Conservation (phyloP, 169 alveolate species). For the Miamiensis avidus region DNA sequence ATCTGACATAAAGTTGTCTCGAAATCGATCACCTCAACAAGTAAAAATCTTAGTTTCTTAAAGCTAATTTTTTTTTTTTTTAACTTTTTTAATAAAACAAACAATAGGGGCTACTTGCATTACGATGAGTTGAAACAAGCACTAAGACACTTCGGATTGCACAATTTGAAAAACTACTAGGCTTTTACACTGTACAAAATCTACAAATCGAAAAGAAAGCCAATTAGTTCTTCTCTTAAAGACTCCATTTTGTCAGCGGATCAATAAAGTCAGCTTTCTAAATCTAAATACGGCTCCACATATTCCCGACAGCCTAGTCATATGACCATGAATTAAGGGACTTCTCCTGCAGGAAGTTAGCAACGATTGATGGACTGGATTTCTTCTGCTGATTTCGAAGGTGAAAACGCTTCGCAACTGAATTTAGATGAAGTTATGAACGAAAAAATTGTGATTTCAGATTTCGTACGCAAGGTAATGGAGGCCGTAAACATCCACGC, state of each 20-base stretch:
- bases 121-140: constrained; percentile 11
- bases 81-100: too few species aligned
- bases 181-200: constrained; percentile 16
- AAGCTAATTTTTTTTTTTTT: too few species aligned
- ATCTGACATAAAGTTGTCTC: neutral
- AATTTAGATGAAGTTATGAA: neutral
- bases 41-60: too few species aligned
- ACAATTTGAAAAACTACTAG: constrained; percentile 18
- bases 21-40: too few species aligned
- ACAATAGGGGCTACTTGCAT: constrained; percentile 1
- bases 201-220: neutral
- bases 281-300: too few species aligned
- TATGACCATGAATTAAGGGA: too few species aligned
- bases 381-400: neutral
- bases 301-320: too few species aligned
- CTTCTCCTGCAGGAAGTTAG: too few species aligned
- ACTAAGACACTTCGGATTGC: constrained; percentile 1
- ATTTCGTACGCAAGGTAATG: constrained; percentile 3
- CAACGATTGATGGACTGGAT: too few species aligned
- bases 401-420: constrained; percentile 5
- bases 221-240: too few species aligned
- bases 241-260: too few species aligned
- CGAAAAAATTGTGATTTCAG: constrained; percentile 8
- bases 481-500: constrained; percentile 13
- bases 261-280: too few species aligned